These are phyloP conservation scores for Claviceps humidiphila DNA, from an alignment of 2,329 filamentous ascomycete species.

Conservation along the genomic window DNA sequence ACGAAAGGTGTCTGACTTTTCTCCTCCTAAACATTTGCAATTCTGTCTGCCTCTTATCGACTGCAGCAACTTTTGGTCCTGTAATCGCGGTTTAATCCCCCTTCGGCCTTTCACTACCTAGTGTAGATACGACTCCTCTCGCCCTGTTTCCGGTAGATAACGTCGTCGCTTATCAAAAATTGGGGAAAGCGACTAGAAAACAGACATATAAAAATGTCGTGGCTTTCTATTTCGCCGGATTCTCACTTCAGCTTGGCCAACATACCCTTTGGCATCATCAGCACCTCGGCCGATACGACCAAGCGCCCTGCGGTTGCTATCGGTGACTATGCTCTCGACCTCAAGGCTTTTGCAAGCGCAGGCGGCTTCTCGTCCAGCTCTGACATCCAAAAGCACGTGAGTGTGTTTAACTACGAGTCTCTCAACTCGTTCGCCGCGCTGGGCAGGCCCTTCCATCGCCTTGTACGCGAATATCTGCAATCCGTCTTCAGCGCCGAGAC, in stretches of 20 bases:
- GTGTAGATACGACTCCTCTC: background rate
- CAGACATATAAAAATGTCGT: conserved; percentile 9
- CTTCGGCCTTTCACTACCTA: background rate
- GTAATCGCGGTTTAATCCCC: background rate
- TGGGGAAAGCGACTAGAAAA: background rate
- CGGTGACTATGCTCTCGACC: conserved; percentile 57
- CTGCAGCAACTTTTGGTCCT: background rate
- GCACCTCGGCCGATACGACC: conserved; percentile 38
- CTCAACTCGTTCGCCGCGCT: conserved; percentile 31
- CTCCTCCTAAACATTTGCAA: background rate
- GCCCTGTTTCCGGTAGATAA: background rate
- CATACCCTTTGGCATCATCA: conserved; percentile 74
- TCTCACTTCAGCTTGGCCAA: conserved; percentile 59
- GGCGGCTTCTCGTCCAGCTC: conserved; percentile 24
- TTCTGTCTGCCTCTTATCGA: background rate
- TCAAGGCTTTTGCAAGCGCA: conserved; percentile 43
- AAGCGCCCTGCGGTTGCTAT: conserved; percentile 59
- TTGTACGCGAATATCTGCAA: conserved; percentile 57
- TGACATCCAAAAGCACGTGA: conserved; percentile 13
- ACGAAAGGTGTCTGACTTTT: background rate
- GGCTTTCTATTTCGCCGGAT: conserved; percentile 13
- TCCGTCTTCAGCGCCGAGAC: conserved; percentile 45
- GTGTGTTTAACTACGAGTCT: conserved; percentile 15
- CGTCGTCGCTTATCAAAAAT: background rate
- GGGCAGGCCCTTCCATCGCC: conserved; percentile 54